A percentile compares a stretch with the other conserved stretches of the same genome.
phyloP scores from a whole-genome alignment of 805 yeast genomes.

The Kluyveromyces siamensis region DNA sequence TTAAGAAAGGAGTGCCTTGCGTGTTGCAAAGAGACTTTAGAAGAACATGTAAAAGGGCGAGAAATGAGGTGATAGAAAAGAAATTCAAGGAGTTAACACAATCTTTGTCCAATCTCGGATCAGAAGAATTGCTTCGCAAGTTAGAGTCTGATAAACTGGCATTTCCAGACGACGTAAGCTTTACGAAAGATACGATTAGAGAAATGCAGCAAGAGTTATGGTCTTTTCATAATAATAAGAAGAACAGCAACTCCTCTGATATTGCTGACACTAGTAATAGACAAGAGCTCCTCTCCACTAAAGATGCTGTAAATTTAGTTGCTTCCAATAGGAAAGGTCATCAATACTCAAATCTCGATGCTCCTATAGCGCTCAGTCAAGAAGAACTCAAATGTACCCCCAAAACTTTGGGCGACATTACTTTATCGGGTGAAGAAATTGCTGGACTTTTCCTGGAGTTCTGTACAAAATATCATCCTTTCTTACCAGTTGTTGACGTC shows the following conservation, averaged over 20 bases:
- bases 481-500: constrained; percentile 81
- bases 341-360: neutral
- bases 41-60: constrained; percentile 81
- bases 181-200: constrained; percentile 24
- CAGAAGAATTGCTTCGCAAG: constrained; percentile 23
- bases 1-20: constrained; percentile 60
- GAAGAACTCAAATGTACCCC: constrained; percentile 47
- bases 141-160: constrained; percentile 20
- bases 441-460: constrained; percentile 58
- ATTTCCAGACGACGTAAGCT: constrained; percentile 21
- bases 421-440: constrained; percentile 53
- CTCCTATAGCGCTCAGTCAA: constrained; percentile 18
- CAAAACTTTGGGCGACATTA: constrained; percentile 62
- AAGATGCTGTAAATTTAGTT: neutral
- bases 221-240: neutral
- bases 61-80: constrained; percentile 71
- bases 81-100: constrained; percentile 65
- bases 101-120: constrained; percentile 32
- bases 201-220: constrained; percentile 5
- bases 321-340: neutral
- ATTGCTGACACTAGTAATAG: neutral
- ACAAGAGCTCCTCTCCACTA: neutral
- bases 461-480: constrained; percentile 70
- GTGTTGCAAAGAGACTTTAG: constrained; percentile 73
- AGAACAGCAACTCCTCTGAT: neutral